Base-by-base conservation (phyloP, 2,329 filamentous ascomycete genomes). In the Alternaria conjuncta region DNA sequence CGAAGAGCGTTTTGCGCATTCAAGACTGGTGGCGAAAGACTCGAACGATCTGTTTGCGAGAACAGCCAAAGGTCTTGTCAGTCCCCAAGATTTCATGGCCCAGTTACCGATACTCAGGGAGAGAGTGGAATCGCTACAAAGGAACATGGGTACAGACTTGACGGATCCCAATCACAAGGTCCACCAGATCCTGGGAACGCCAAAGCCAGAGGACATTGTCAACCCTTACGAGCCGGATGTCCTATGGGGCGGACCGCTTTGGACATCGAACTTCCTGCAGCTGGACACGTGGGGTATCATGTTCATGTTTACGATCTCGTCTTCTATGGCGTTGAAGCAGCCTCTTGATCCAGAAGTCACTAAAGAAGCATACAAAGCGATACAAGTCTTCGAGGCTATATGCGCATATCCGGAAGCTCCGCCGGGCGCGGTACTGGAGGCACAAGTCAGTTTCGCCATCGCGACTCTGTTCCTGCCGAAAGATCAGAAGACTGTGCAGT, bases 251-350 rank as follows among this genome's bases (percentile, higher is more conserved):
- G 89, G 86, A 1, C 88, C 89, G 0, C 78, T 94, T 2, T 95
- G 92, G 81, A 85, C 89, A 11, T 88, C 92, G 50, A 97, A 96
- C 65, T 86, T 92, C 53, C 83, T 93, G 15, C 84, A 86, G 60
- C 87, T 93, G 63, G 93, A 97, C 75, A 92, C 93, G 84, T 89
- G 92, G 76, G 90, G 90, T 8, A 88, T 94, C 23, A 86, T 90
- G 51, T 84, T 96, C 62, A 93, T 97, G 90, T 93, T 93, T 79
- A 88, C 89, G 68, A 90, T 91, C 70, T 92, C 96, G 71, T 87
- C 90, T 2, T 86, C 88, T 4, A 82, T 87, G 54, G 84, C 86
- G 2, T 79, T 88, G 55, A 84, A 85, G 43, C 81, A 86, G 81
- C 71, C 83, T 1, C 79, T 83, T 4, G 74, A 82, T 12, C 77